A percentile compares a stretch with the other conserved stretches of the same genome.
These are phyloP conservation scores for Parascedosporium putredinis DNA, from an alignment of 2,329 filamentous ascomycete genomes.

Conservation along the genomic window DNA sequence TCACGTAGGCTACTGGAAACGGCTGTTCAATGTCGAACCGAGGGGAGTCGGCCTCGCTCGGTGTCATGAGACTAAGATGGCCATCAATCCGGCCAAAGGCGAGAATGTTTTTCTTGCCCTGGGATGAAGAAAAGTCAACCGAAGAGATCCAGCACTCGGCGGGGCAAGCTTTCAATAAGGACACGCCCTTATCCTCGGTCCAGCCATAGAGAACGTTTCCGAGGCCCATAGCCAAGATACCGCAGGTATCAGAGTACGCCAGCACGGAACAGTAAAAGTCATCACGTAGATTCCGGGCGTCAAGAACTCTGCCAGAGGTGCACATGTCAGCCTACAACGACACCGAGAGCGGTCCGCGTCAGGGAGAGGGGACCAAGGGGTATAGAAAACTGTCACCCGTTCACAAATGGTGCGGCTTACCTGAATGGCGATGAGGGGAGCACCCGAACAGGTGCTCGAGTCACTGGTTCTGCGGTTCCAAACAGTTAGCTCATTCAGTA, in stretches of 20 bases:
- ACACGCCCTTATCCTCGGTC: conserved; percentile 66
- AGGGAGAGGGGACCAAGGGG: no score
- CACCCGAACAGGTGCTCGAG: conserved; percentile 4
- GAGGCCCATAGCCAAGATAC: conserved; percentile 75
- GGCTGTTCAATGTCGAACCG: conserved; percentile 69
- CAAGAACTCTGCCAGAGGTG: conserved; percentile 63
- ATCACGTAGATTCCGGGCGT: conserved; percentile 80
- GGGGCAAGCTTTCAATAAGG: conserved; percentile 34
- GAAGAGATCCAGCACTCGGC: conserved; percentile 57
- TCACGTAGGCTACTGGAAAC: conserved; percentile 64
- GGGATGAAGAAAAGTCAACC: conserved; percentile 75
- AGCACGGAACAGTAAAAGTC: conserved; percentile 93
- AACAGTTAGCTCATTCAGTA: not conserved
- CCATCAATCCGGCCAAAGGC: conserved; percentile 76
- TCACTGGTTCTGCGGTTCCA: conserved; percentile 9
- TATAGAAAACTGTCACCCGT: not conserved
- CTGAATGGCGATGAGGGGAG: conserved; percentile 11
- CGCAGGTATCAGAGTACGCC: conserved; percentile 66
- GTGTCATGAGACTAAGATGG: conserved; percentile 65
- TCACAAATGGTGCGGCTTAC: conserved; percentile 4
- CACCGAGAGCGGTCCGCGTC: no score
- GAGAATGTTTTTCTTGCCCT: conserved; percentile 68
- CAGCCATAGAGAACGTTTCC: conserved; percentile 74
- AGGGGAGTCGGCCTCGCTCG: conserved; percentile 53
- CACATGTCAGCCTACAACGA: no score